Evolutionary conservation across 2,329 filamentous ascomycete species (phyloP).

Genomic region (Alternaria brassicicola): DNA sequence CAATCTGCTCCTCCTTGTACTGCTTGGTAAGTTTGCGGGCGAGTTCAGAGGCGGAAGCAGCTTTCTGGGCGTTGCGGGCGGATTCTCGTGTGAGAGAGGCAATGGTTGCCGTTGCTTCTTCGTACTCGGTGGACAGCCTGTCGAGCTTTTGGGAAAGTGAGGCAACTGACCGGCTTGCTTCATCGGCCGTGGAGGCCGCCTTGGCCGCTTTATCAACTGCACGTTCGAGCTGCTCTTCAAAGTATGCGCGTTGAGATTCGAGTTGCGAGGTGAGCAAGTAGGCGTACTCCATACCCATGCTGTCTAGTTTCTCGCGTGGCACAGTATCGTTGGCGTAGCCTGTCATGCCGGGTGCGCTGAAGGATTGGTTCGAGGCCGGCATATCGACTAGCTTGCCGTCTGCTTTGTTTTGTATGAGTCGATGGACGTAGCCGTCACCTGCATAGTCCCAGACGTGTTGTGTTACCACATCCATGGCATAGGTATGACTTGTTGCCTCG

Average conservation of each 20-base stretch:
- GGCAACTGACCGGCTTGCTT: slow-evolving; percentile 59
- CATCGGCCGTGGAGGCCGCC: slow-evolving; percentile 70
- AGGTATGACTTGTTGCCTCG: slow-evolving; percentile 87
- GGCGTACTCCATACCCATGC: slow-evolving; percentile 91
- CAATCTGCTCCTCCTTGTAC: slow-evolving; percentile 83
- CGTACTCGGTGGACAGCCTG: slow-evolving; percentile 61
- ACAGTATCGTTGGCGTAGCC: slow-evolving; percentile 67
- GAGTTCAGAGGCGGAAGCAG: slow-evolving; percentile 74
- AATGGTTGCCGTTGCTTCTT: slow-evolving; percentile 61
- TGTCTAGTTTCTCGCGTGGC: slow-evolving; percentile 72
- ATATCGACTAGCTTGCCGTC: slow-evolving; percentile 92
- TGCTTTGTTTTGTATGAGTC: slow-evolving; percentile 90
- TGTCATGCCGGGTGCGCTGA: slow-evolving; percentile 48
- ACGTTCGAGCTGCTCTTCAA: slow-evolving; percentile 88
- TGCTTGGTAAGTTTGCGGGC: slow-evolving; percentile 76
- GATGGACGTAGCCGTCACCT: slow-evolving; percentile 93
- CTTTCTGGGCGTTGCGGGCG: slow-evolving; percentile 60
- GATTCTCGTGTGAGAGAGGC: slow-evolving; percentile 75
- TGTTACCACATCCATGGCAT: slow-evolving; percentile 88
- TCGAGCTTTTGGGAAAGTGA: slow-evolving; percentile 59
- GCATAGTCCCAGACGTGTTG: slow-evolving; percentile 99
- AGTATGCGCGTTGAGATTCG: slow-evolving; percentile 90
- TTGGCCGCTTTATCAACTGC: slow-evolving; percentile 86
- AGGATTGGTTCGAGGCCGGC: slow-evolving; percentile 58
- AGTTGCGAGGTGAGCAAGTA: slow-evolving; percentile 91